Evolutionary conservation across 2,329 filamentous ascomycete species (phyloP), one percentile per base, ranked within the genome.

Genomic region (Phaeosphaeria sp.): DNA sequence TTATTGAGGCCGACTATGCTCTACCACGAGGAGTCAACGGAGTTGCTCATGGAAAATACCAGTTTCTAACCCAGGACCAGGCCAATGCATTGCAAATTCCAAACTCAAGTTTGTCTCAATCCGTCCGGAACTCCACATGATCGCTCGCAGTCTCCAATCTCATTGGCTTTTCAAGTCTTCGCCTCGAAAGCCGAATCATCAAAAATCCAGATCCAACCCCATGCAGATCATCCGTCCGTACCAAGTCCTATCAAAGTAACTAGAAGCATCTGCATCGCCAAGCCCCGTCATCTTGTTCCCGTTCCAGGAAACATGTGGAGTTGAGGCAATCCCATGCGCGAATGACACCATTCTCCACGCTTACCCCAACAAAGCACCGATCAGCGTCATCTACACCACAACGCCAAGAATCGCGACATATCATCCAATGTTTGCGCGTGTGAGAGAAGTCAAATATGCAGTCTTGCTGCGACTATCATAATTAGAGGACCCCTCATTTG

Each of bases 331-430:
- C 46, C 52, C 52, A 59, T 54, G 36, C 43, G 50, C 59, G 25
- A 58, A 64, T 64, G 54, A 46, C 56, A 55, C 55, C 59, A 64
- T 62, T 46, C 52, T 46, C 52, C 62, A 63, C 61, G 43, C 52
- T 43, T 36, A 36, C 30, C 54, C 61, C 22, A 36, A 41, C 49
- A 9, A 6, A 41, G 67, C 23, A 30, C 39, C 30, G 69, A 71
- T 72, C 68, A 47, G 55, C 68, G 56, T 18, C 20, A 20, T 48
- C 55, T 56, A 62, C 59, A 66, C 64, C 60, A 65, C 50, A 59
- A 53, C n/a, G 59, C 63, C 64, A 69, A 67, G 60, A 41, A 69
- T 67, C 60, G 55, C 65, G 68, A 68, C 67, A 73, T 72, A 33
- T 55, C 59, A 50, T 64, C 64, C 65, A 62, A 55, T 59, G 52